Percentiles rank a stretch among this genome's conserved stretches.
These are phyloP conservation scores for Paraconiothyrium brasiliense DNA, from an alignment of 2,329 filamentous ascomycete species.

Conservation along the genomic window DNA sequence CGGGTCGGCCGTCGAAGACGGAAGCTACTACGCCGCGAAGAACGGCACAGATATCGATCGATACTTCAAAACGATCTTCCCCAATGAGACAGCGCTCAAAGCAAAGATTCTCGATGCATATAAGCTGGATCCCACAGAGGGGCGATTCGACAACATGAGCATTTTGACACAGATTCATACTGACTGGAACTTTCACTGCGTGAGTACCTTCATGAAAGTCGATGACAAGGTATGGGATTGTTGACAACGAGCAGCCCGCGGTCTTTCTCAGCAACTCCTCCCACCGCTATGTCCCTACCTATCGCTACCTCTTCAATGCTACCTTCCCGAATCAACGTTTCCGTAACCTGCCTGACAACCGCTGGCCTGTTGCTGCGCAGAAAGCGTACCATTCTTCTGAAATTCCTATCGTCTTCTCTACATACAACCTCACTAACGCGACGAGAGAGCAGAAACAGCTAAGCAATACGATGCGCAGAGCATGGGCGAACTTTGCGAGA, in stretches of 20 bases:
- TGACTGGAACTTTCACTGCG: slow-evolving; percentile 19
- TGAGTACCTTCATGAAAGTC: neutral
- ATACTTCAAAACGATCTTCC: slow-evolving; percentile 10
- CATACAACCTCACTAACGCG: slow-evolving; percentile 25
- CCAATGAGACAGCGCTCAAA: slow-evolving; percentile 12
- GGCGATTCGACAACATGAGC: slow-evolving; percentile 15
- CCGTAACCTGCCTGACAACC: slow-evolving; percentile 7
- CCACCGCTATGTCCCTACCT: slow-evolving; percentile 22
- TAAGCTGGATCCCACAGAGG: slow-evolving; percentile 5
- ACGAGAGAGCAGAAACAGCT: slow-evolving; percentile 28
- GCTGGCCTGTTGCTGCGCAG: slow-evolving; percentile 22
- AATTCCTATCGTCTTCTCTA: slow-evolving; percentile 34
- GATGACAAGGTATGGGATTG: neutral
- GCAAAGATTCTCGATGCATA: slow-evolving; percentile 15
- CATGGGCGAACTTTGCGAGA: slow-evolving; percentile 36
- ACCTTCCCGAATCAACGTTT: slow-evolving; percentile 23
- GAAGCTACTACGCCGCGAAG: slow-evolving; percentile 21
- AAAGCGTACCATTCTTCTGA: slow-evolving; percentile 33
- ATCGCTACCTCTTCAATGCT: slow-evolving; percentile 29
- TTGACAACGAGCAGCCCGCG: neutral
- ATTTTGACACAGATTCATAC: slow-evolving; percentile 21
- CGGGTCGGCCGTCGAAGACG: slow-evolving; percentile 24
- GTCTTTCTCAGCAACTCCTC: slow-evolving; percentile 17
- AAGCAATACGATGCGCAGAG: slow-evolving; percentile 32
- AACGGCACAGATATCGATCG: slow-evolving; percentile 19